A percentile compares a stretch with the other conserved stretches of the same genome.
phyloP scores from a whole-genome alignment of 352 stramenopile genomes.

The Vaucheria bursata region DNA sequence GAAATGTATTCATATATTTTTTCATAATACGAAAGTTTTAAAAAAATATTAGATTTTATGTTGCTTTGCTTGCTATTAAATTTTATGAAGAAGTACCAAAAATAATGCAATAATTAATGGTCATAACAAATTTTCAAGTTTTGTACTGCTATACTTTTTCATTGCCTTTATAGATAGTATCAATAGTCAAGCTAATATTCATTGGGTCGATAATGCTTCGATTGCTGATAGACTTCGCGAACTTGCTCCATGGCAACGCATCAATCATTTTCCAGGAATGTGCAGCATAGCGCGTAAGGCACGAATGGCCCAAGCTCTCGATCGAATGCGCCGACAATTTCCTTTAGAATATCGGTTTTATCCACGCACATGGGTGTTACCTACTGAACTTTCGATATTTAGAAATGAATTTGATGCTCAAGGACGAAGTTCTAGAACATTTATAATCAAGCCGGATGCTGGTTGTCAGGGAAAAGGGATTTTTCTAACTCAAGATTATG shows the following conservation, averaged over 20 bases:
- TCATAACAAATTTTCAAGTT: no score
- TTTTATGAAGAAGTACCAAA: no score
- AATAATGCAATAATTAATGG: no score
- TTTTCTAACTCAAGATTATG: slow-evolving; percentile 79
- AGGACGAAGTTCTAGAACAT: slow-evolving; percentile 69
- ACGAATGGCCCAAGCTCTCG: slow-evolving; percentile 84
- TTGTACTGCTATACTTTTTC: no score
- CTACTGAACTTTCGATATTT: slow-evolving; percentile 81
- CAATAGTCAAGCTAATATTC: slow-evolving; percentile 64
- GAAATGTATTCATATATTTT: no score
- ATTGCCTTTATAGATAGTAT: no score
- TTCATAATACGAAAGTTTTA: no score
- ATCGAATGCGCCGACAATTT: slow-evolving; percentile 84
- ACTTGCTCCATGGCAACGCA: slow-evolving; percentile 76
- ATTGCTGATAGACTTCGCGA: slow-evolving; percentile 75
- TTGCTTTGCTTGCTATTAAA: no score
- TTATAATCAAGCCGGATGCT: slow-evolving; percentile 87
- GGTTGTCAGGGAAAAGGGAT: slow-evolving; percentile 76
- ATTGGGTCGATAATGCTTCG: slow-evolving; percentile 86
- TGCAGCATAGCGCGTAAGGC: slow-evolving; percentile 84
- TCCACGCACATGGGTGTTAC: slow-evolving; percentile 89
- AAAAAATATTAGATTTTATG: no score
- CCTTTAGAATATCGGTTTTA: slow-evolving; percentile 65
- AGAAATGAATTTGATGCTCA: slow-evolving; percentile 74
- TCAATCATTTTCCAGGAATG: slow-evolving; percentile 93